Evolutionary conservation across 1,284 basidiomycete species (phyloP).

Genomic region (Apiotrichum domesticum): DNA sequence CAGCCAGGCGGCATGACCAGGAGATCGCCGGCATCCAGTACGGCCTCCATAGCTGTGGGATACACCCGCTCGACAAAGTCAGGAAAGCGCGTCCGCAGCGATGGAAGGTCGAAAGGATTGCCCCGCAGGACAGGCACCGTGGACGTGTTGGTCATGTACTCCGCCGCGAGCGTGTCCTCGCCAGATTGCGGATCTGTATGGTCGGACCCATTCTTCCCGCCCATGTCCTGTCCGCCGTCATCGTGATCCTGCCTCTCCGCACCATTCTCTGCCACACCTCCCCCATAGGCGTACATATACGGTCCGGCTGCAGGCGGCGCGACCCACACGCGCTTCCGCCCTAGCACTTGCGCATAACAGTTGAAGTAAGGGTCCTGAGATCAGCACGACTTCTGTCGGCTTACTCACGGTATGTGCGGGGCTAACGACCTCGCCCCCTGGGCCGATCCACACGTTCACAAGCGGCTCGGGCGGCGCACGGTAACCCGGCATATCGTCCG

Average conservation of each 20-base stretch:
- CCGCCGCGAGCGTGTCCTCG: constrained; percentile 8
- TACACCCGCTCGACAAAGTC: constrained; percentile 58
- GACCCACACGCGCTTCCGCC: constrained; percentile 85
- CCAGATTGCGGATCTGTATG: not conserved
- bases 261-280: too few relatives aligned
- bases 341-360: constrained; percentile 83
- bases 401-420: constrained; percentile 82
- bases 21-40: constrained; percentile 72
- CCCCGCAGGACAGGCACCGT: constrained; percentile 39
- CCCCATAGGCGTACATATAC: constrained; percentile 54
- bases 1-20: constrained; percentile 82
- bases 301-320: constrained; percentile 60
- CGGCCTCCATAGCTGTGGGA: constrained; percentile 60
- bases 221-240: constrained; percentile 2
- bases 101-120: not conserved
- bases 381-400: constrained; percentile 1
- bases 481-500: constrained; percentile 53
- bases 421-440: constrained; percentile 57
- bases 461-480: constrained; percentile 57
- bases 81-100: constrained; percentile 22
- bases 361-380: constrained; percentile 87
- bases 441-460: constrained; percentile 85
- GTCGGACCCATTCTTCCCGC: constrained; percentile 37
- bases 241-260: not conserved
- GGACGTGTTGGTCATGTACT: constrained; percentile 49